phyloP scores from a whole-genome alignment of 768 basidiomycete genomes.

The Tubosaeta brunneosetosa region DNA sequence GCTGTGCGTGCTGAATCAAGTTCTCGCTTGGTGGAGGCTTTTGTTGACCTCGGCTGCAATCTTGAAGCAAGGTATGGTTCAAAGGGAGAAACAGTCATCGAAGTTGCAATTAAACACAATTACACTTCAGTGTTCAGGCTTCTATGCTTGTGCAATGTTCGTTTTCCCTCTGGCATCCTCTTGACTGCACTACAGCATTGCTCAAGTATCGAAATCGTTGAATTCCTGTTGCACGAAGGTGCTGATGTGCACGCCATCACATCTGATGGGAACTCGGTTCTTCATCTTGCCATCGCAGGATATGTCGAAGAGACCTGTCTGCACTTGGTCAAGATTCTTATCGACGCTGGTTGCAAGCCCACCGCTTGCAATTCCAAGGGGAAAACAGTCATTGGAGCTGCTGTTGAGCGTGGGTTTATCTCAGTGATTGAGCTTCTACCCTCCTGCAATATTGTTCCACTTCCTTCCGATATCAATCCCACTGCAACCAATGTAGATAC shows the following conservation, averaged over 20 bases:
- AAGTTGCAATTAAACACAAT: neutral
- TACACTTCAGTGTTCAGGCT: neutral
- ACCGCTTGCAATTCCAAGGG: neutral
- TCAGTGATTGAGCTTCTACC: neutral
- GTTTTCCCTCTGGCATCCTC: neutral
- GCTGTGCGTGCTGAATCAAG: neutral
- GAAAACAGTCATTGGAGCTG: neutral
- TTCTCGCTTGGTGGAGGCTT: neutral
- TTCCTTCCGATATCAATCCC: neutral
- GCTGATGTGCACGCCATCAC: too few species aligned
- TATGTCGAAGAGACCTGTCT: neutral
- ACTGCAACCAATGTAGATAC: too few species aligned
- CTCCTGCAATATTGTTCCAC: neutral
- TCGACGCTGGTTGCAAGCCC: neutral
- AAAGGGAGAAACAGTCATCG: neutral
- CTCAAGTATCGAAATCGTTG: neutral
- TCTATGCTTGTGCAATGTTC: neutral
- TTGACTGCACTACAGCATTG: neutral
- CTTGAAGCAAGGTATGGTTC: neutral
- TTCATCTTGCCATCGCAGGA: neutral
- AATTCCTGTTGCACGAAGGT: neutral
- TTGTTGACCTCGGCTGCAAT: neutral
- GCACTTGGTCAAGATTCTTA: neutral
- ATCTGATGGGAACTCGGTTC: neutral
- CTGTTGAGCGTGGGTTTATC: neutral